phyloP scores from a whole-genome alignment of 108 stramenopile genomes.

The Thalassiosira profunda region DNA sequence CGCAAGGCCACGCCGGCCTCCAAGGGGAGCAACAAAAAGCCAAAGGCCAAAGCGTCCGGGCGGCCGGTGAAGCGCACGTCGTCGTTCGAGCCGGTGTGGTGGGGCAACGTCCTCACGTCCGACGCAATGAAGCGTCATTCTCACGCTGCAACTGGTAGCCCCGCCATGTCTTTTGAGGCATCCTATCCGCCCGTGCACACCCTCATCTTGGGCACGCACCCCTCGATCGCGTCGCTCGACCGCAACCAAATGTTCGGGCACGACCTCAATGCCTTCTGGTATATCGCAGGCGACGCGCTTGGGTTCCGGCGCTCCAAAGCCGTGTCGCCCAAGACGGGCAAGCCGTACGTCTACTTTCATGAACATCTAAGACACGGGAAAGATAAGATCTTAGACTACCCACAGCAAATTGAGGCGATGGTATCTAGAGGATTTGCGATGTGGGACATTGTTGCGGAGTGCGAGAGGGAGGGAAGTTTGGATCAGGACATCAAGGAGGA shows the following conservation, averaged over 20 bases:
- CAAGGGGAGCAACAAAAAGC: background rate
- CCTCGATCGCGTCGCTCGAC: conserved; percentile 57
- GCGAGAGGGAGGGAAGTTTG: conserved; percentile 60
- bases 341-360: conserved; percentile 62
- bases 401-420: conserved; percentile 58
- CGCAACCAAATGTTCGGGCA: conserved; percentile 69
- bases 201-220: conserved; percentile 82
- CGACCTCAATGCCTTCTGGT: conserved; percentile 88
- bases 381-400: conserved; percentile 64
- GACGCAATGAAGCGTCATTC: background rate
- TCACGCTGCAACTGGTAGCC: background rate
- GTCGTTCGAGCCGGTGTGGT: conserved; percentile 48
- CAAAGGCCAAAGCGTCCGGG: background rate
- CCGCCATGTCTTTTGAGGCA: background rate
- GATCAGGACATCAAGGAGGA: conserved; percentile 70
- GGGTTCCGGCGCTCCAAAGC: conserved; percentile 70
- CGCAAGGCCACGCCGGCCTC: background rate
- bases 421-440: conserved; percentile 73
- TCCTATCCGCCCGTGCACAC: conserved; percentile 64
- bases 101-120: conserved; percentile 34
- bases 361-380: conserved; percentile 52
- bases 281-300: conserved; percentile 82
- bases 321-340: conserved; percentile 43
- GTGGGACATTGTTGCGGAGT: conserved; percentile 82
- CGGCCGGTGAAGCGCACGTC: conserved; percentile 8